Evolutionary conservation across 2,329 filamentous ascomycete genomes (phyloP).

Genomic region (Pyricularia grisea): DNA sequence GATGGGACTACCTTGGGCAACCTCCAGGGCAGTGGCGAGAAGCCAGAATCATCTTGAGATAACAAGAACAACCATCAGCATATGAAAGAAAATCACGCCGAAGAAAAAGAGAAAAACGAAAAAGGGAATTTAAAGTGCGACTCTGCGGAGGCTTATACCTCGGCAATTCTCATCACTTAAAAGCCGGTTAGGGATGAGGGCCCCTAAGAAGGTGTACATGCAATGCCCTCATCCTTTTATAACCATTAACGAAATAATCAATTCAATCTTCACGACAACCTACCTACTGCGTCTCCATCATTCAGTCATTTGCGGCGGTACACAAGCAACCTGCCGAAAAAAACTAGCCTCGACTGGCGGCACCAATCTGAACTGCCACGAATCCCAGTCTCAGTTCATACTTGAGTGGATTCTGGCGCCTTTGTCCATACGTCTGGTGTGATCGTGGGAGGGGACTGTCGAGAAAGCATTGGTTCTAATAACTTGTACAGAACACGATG

Average conservation of each 20-base stretch:
- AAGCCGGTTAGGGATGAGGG: not conserved
- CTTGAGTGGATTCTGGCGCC: not conserved
- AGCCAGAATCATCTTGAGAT: not conserved
- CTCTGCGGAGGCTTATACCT: constrained; percentile 1
- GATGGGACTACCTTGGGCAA: not conserved
- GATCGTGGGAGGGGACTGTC: not conserved
- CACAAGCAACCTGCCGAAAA: not conserved
- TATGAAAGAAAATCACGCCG: not conserved
- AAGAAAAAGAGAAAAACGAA: not conserved
- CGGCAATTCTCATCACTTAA: not conserved
- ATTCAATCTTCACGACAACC: not conserved
- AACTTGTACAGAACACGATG: not conserved
- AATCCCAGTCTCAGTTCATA: not conserved
- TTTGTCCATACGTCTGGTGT: not conserved
- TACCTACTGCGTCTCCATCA: not conserved
- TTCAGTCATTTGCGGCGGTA: not conserved
- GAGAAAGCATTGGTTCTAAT: not conserved
- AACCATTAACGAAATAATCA: not conserved
- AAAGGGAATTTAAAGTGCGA: constrained; percentile 4
- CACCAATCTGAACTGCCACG: not conserved
- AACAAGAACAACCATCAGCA: not conserved
- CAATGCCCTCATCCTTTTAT: not conserved
- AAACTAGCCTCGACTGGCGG: not conserved
- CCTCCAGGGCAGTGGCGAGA: not conserved
- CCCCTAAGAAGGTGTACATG: not conserved